Conservation (phyloP, 208 protist species). For the Histomonas meleagridis region DNA sequence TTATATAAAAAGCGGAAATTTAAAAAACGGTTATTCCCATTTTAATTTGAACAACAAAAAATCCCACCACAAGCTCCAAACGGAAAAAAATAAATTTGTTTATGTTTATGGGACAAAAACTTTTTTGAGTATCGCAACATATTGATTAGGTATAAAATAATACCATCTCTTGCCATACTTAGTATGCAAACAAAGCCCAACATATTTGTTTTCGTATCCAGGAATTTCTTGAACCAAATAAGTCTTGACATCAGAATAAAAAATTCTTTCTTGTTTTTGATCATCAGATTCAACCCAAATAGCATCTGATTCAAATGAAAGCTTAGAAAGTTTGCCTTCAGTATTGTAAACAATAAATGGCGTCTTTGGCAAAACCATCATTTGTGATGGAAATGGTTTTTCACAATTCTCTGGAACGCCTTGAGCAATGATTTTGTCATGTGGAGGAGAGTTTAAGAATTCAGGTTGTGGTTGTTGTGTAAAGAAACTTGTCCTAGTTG, state of each 20-base stretch:
- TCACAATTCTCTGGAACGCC: not conserved
- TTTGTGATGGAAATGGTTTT: not conserved
- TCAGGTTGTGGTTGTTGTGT: not conserved
- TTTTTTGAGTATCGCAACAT: not conserved
- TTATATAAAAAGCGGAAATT: no score
- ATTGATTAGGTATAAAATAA: slow-evolving; percentile 26
- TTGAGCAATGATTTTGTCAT: not conserved
- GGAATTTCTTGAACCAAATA: not conserved
- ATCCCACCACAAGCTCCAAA: no score
- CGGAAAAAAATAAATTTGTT: no score
- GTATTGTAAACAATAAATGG: slow-evolving; percentile 14
- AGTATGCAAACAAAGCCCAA: not conserved
- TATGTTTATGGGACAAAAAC: no score
- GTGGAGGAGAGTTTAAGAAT: not conserved
- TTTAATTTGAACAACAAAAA: no score
- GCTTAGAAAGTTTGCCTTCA: not conserved
- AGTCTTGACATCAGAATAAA: not conserved
- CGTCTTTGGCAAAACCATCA: not conserved
- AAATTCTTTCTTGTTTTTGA: not conserved
- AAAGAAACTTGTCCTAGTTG: not conserved
- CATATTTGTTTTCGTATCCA: not conserved
- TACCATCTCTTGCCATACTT: slow-evolving; percentile 26
- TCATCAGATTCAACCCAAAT: not conserved
- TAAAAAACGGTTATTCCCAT: no score
- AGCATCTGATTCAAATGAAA: slow-evolving; percentile 1